Evolutionary conservation across 208 protist species (phyloP).

Genomic region (Crithidia brevicula): DNA sequence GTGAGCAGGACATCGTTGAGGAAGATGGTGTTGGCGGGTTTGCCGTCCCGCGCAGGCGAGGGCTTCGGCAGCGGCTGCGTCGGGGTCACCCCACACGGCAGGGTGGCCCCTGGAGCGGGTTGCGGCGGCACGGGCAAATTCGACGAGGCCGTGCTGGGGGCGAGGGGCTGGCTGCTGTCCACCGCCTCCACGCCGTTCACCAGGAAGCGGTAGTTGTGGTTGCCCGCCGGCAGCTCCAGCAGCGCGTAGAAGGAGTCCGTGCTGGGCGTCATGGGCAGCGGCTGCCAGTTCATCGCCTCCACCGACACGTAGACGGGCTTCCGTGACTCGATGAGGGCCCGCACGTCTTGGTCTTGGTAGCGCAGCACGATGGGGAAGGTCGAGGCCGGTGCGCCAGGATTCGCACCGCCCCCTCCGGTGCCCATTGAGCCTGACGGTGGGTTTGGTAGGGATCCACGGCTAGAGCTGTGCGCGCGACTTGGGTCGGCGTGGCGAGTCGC

Average conservation of each 20-base stretch:
- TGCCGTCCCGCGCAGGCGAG: conserved; percentile 46
- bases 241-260: conserved; percentile 88
- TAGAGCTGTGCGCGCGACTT: conserved; percentile 10
- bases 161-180: conserved; percentile 76
- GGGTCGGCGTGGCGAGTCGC: conserved; percentile 33
- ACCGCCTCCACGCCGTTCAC: conserved; percentile 72
- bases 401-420: neutral
- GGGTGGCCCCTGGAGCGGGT: neutral
- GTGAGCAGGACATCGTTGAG: conserved; percentile 75
- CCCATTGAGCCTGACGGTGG: conserved; percentile 11
- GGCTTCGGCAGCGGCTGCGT: conserved; percentile 37
- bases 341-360: conserved; percentile 74
- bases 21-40: conserved; percentile 69
- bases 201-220: conserved; percentile 85
- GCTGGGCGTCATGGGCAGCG: conserved; percentile 81
- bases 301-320: conserved; percentile 61
- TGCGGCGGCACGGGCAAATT: conserved; percentile 21
- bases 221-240: conserved; percentile 73
- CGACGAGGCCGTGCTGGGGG: conserved; percentile 19
- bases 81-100: conserved; percentile 7
- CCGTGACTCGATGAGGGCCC: conserved; percentile 43
- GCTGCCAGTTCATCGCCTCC: conserved; percentile 73
- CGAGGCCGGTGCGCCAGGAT: neutral
- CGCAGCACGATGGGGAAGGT: conserved; percentile 81
- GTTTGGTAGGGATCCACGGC: conserved; percentile 16